Evolutionary conservation across 2,329 filamentous ascomycete species (phyloP).

Genomic region (Neonectria ditissima): DNA sequence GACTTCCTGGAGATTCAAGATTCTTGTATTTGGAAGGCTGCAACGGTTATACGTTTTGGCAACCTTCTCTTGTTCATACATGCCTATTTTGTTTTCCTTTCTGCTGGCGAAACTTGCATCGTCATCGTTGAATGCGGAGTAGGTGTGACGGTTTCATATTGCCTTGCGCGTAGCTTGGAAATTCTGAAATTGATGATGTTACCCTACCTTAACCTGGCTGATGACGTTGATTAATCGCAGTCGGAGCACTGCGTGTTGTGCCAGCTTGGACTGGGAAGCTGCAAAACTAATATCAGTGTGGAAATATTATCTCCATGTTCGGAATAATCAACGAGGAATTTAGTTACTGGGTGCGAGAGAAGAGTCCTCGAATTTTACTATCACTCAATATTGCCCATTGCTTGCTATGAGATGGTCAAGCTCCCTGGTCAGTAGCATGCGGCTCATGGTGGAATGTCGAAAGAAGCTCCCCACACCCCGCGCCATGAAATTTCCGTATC

Average conservation of each 20-base stretch:
- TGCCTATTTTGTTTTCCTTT: background rate
- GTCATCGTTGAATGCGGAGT: background rate
- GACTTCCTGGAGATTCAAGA: background rate
- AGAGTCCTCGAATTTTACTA: too few relatives aligned
- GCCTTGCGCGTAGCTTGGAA: too few relatives aligned
- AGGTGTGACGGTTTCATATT: background rate
- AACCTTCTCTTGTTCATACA: background rate
- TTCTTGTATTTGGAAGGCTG: background rate
- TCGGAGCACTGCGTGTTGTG: background rate
- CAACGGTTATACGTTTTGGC: background rate
- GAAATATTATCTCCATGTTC: background rate
- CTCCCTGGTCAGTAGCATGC: background rate
- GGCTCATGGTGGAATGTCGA: background rate
- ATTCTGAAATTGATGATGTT: too few relatives aligned
- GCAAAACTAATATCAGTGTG: background rate
- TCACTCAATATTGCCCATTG: background rate
- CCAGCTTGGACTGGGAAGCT: background rate
- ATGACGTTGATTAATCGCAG: too few relatives aligned
- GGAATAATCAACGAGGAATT: too few relatives aligned
- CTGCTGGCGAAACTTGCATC: background rate
- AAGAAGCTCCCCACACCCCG: slow-evolving; percentile 37
- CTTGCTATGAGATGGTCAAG: background rate
- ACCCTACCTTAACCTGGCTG: too few relatives aligned
- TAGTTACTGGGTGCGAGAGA: too few relatives aligned
- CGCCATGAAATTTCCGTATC: slow-evolving; percentile 43